Conservation (phyloP, 352 stramenopile genomes). For the Blastocystis sp. region DNA sequence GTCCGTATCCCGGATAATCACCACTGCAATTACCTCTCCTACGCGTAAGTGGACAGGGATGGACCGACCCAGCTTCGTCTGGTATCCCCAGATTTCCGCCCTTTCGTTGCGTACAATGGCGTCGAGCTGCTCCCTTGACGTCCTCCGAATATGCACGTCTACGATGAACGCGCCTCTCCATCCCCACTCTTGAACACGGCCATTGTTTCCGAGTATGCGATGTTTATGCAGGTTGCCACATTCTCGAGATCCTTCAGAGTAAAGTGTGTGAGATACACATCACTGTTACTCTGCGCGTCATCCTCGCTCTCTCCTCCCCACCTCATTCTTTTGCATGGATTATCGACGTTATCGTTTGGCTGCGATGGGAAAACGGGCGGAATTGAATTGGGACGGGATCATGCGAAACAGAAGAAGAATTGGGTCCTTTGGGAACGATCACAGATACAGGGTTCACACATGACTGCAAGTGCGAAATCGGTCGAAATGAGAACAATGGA, state of each 20-base stretch:
- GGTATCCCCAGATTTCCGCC: constrained; percentile 49
- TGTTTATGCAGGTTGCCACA: constrained; percentile 51
- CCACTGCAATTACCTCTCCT: constrained; percentile 43
- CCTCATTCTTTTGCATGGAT: not conserved
- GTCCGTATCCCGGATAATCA: not conserved
- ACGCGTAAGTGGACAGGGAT: not conserved
- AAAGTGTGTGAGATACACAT: constrained; percentile 36
- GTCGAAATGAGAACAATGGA: constrained; percentile 32
- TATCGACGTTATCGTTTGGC: too few relatives aligned
- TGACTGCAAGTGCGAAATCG: not conserved
- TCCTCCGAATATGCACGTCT: constrained; percentile 66
- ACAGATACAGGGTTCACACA: too few relatives aligned
- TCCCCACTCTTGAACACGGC: constrained; percentile 37
- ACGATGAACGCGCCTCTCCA: not conserved
- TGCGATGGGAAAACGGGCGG: too few relatives aligned
- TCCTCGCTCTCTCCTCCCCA: not conserved
- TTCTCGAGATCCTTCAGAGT: constrained; percentile 12
- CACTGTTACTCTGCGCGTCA: constrained; percentile 4
- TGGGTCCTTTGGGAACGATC: too few relatives aligned
- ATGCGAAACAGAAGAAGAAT: not conserved
- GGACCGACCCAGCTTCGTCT: not conserved
- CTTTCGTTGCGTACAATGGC: not conserved
- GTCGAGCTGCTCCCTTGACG: constrained; percentile 31
- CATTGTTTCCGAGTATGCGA: constrained; percentile 62
- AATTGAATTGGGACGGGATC: not conserved